Evolutionary conservation across 2,329 filamentous ascomycete genomes (phyloP), one percentile per base, ranked within the genome.

Genomic region (Cercospora canescens): DNA sequence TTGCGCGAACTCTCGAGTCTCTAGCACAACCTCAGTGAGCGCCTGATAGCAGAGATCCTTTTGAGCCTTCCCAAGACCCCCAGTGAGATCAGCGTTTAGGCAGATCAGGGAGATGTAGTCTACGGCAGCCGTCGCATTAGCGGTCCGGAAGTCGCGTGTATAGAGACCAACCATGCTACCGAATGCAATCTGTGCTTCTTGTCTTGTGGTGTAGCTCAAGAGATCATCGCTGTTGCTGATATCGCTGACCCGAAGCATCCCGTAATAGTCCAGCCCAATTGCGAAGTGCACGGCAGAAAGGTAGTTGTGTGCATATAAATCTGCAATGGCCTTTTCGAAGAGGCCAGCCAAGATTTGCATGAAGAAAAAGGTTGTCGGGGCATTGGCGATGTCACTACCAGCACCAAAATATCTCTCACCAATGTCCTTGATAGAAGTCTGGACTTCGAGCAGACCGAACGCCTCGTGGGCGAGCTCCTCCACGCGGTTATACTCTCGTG

Each of bases 251-350:
- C 94, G 90, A 67, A 99, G 83, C 66, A 99, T 84, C 14, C 94
- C 94, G 77, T 97, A 97, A 80, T 91, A 97, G 72, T 90, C 89
- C 52, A 99, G 85, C 0, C 90, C 93, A 74, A 98, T 90, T 24
- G 93, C 93, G 76, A 98, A 97, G 82, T 99, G 96, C 57, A 97
- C 92, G 26, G 94, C 94, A 70, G 96, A 94, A 54, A 97, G 88
- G 74, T 97, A 96, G 59, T 93, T 92, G 81, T 96, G 95, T 55
- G 89, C 87, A 76, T 97, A 97, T 18, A 99, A 86, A 78, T 96
- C 98, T 34, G 91, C 90, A 61, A 99, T 85, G 16, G 94, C 95
- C 74, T 95, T 90, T 80, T 99, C 95, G 72, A 96, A 99, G 86
- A 97, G 90, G 70, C 95, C 95, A 32, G 91, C 89, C 59, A 98